Evolutionary conservation across 768 basidiomycete genomes (phyloP), one percentile per base, ranked within the genome.

Genomic region (Boletellus ananas): DNA sequence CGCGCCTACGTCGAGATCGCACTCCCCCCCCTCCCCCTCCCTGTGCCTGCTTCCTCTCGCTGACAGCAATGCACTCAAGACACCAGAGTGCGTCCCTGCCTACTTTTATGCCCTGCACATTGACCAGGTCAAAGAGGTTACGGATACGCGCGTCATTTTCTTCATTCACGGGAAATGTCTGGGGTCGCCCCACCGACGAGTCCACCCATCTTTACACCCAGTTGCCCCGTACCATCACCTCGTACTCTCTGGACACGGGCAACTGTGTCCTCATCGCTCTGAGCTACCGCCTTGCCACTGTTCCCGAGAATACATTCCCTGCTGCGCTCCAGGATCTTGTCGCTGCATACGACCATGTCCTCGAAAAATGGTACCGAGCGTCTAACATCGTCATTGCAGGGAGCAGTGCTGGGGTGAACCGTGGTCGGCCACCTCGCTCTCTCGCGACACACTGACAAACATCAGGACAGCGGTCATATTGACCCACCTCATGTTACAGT

Each of bases 401-500:
- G 3, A 58, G 63, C 39, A 65, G 65, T 16, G 63, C 63, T 5
- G 65, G 65, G 0, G 65, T 56, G 6, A 60, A 49, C 18, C 51
- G 53, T 3, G 60, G 65, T 65, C 18, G 25, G 60, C 51, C 1
- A 6, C 14, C 13, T 12, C 12, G 0, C n/a, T 17, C 27, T 25
- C 1, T 6, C 5, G 4, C 4, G 35, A 12, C 6, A 20, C n/a
- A 23, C 25, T 57, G 34, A 47, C 48, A 34, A 8, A 16, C 1
- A 44, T 17, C 39, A 29, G 23, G 23, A 25, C 37, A 60, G 65
- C 65, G 27, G 2, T 67, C 12, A 48, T 65, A 6, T 29, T 65
- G 31, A 51, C 65, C 10, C 64, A 65, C 34, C 58, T 67, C 21
- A 63, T 79, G 35, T 70, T 74, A 50, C 84, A 87, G 67, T 81